Evolutionary conservation across 306 rosid species (phyloP).

Genomic region (Cicer yamashitae): DNA sequence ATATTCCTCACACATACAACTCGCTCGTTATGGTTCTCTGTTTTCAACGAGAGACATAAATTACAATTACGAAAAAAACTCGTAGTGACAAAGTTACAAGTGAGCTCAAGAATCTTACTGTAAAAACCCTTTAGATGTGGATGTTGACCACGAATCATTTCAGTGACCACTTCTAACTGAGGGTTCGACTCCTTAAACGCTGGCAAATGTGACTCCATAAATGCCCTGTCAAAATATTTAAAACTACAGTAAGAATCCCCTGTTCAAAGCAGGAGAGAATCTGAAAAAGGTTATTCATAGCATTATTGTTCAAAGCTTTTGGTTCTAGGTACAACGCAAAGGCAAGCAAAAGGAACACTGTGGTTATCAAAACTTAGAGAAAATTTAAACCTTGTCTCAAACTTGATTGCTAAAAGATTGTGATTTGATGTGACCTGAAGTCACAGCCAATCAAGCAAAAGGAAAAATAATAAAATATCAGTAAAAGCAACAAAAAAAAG

Average conservation of each 20-base stretch:
- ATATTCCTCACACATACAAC: slow-evolving; percentile 85
- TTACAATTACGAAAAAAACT: neutral
- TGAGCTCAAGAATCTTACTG: slow-evolving; percentile 54
- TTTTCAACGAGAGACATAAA: slow-evolving; percentile 40
- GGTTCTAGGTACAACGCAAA: neutral
- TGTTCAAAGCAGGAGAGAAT: slow-evolving; percentile 25
- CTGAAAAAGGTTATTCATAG: neutral
- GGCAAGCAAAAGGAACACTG: slow-evolving; percentile 7
- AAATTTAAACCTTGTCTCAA: neutral
- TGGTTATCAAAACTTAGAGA: slow-evolving; percentile 3
- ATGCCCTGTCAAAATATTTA: slow-evolving; percentile 62
- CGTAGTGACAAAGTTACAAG: slow-evolving; percentile 11
- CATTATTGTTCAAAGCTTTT: neutral
- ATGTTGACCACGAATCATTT: slow-evolving; percentile 93
- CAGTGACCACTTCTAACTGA: slow-evolving; percentile 83
- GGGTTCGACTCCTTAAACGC: slow-evolving; percentile 76
- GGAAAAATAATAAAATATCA: neutral
- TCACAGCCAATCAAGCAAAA: neutral
- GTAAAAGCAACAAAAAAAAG: slow-evolving; percentile 3
- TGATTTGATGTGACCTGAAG: slow-evolving; percentile 14
- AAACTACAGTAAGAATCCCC: slow-evolving; percentile 21
- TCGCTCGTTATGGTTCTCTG: slow-evolving; percentile 72
- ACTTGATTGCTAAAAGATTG: slow-evolving; percentile 7
- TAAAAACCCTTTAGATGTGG: slow-evolving; percentile 84
- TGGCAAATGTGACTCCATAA: slow-evolving; percentile 83